Conservation (phyloP, 345 rosid genomes). For the Acer saccharum region DNA sequence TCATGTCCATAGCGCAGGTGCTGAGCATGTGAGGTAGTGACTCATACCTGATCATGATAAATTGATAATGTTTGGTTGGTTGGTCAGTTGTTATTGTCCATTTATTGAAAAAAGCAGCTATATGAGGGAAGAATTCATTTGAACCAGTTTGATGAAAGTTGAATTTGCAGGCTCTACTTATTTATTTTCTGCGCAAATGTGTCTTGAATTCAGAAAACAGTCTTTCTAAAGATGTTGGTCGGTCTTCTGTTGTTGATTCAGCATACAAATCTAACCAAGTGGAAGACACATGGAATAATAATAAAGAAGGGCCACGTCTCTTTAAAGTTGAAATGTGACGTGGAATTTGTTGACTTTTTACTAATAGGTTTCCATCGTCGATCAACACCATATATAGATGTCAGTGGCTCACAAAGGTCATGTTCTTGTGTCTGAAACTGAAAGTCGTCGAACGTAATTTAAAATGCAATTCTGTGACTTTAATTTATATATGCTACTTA, state of each 20-base stretch:
- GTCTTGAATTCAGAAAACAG: too few species aligned
- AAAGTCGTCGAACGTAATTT: not conserved
- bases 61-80: not conserved
- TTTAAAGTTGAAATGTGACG: too few species aligned
- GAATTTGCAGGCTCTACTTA: not conserved
- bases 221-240: too few species aligned
- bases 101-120: not conserved
- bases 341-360: too few species aligned
- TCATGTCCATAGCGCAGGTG: not conserved
- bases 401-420: not conserved
- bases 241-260: not conserved
- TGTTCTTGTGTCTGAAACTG: conserved; percentile 6
- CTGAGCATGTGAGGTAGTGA: not conserved
- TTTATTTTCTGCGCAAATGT: not conserved
- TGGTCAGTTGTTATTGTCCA: not conserved
- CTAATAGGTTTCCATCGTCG: too few species aligned
- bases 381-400: not conserved
- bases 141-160: not conserved
- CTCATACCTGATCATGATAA: not conserved
- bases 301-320: too few species aligned
- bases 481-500: too few species aligned
- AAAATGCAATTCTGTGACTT: too few species aligned
- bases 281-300: not conserved
- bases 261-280: conserved; percentile 2
- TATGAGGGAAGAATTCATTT: not conserved